Evolutionary conservation across 345 rosid species (phyloP).

Genomic region (Isatis tinctoria): DNA sequence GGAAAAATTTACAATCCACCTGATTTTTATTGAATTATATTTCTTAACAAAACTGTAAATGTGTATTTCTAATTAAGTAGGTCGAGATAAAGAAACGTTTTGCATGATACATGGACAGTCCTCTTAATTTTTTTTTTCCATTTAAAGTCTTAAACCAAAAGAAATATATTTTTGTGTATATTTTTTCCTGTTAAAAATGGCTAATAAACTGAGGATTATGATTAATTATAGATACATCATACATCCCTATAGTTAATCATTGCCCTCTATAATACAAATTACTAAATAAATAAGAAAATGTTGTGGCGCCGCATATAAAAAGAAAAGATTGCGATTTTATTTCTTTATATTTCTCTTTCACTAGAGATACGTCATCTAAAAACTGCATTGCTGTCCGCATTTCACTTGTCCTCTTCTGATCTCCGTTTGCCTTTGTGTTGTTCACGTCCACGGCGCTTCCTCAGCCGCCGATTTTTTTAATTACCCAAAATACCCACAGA

Average conservation of each 20-base stretch:
- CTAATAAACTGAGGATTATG: neutral
- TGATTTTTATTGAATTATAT: neutral
- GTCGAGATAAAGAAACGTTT: neutral
- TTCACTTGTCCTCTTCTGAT: conserved; percentile 13
- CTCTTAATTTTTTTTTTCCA: neutral
- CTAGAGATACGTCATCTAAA: conserved; percentile 22
- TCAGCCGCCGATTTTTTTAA: conserved; percentile 30
- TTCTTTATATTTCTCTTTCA: neutral
- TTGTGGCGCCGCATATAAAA: conserved; percentile 32
- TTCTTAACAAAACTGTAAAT: neutral
- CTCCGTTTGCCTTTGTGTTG: conserved; percentile 4
- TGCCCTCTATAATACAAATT: neutral
- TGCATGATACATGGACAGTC: neutral
- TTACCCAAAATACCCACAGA: conserved; percentile 25
- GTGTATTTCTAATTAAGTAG: neutral
- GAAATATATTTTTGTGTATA: too few species aligned
- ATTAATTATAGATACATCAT: neutral
- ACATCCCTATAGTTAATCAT: neutral
- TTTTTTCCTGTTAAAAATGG: neutral
- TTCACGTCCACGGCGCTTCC: conserved; percentile 24
- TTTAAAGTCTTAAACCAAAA: too few species aligned
- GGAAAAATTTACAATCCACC: neutral
- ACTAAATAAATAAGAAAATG: neutral
- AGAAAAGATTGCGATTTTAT: neutral
- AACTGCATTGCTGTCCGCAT: conserved; percentile 4